Evolutionary conservation across 371 early-diverging fungal genomes (phyloP), one percentile per base, ranked within the genome.

Genomic region (Mortierella sp.): DNA sequence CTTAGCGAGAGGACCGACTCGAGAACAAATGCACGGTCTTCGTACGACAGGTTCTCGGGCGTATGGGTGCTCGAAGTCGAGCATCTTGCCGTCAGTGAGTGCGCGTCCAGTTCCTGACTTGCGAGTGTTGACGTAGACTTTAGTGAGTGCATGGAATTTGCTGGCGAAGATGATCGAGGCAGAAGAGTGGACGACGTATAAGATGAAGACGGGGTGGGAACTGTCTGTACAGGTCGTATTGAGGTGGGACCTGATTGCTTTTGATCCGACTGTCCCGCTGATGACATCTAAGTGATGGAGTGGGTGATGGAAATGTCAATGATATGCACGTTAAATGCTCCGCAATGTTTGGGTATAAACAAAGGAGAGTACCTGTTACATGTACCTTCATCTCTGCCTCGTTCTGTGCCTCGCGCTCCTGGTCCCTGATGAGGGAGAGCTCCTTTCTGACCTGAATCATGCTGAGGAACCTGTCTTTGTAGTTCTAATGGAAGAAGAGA

Each of bases 361-460:
- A n/a, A n/a, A 34, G 37, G 37, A 34, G 11, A 34, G 14, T 14
- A 34, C 1, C 0, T 34, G 11, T 4, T 19, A 19, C 9, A 44
- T 41, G 15, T 56, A 72, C 72, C 53, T 65, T 61, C 26, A 26
- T 30, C 17, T 64, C 71, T 1, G 34, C 30, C 42, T 47, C 56
- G 41, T 63, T 72, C 15, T 42, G 41, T 26, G 76, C 69, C 39
- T 64, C 76, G 31, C 52, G 65, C n/a, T 68, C 76, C 34, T 75
- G 76, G 24, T 75, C 76, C 23, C 70, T 53, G 41, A 75, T 42
- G n/a, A 50, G 19, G 1, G 57, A 31, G 23, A 75, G 23, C 26
- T 75, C 76, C 32, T 68, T 75, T 43, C 70, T 60, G 12, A 75
- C 65, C 31, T 64, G 69, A 24, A 54, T 57, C 60, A 75, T 75